phyloP scores from a whole-genome alignment of 2,329 filamentous ascomycete genomes.

The Sporothrix variecibatus region DNA sequence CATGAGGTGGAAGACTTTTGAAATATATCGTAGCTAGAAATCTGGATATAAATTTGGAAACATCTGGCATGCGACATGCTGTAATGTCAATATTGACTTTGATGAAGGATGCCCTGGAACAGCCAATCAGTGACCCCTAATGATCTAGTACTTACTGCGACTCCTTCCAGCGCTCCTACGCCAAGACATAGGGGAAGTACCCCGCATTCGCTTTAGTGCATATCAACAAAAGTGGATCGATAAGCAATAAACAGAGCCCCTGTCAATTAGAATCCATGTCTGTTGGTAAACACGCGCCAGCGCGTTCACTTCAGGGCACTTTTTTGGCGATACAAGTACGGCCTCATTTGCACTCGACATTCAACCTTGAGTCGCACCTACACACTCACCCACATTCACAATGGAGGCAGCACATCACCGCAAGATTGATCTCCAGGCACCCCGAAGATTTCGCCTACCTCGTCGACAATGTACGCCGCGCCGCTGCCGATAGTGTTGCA shows the following conservation, averaged over 20 bases:
- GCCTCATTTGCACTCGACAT: neutral
- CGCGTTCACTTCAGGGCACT: neutral
- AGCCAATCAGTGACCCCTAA: neutral
- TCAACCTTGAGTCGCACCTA: neutral
- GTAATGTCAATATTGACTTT: constrained; percentile 13
- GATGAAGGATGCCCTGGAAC: neutral
- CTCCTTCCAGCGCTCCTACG: neutral
- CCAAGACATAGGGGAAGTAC: neutral
- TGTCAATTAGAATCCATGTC: constrained; percentile 1
- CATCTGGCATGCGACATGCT: too few relatives aligned
- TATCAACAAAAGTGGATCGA: neutral
- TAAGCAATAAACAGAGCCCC: constrained; percentile 4
- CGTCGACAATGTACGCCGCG: constrained; percentile 66
- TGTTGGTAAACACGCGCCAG: constrained; percentile 12
- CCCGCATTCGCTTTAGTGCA: neutral
- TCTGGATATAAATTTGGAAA: neutral
- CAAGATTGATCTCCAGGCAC: constrained; percentile 78
- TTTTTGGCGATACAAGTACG: too few relatives aligned
- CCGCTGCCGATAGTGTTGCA: constrained; percentile 67
- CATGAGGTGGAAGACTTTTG: neutral
- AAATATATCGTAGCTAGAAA: neutral
- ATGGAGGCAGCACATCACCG: constrained; percentile 57
- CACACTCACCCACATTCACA: neutral
- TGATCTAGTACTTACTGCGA: neutral
- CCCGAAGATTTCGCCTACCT: constrained; percentile 72